These are phyloP conservation scores for Phytophthora multivora DNA, from an alignment of 352 stramenopile genomes.

Conservation along the genomic window DNA sequence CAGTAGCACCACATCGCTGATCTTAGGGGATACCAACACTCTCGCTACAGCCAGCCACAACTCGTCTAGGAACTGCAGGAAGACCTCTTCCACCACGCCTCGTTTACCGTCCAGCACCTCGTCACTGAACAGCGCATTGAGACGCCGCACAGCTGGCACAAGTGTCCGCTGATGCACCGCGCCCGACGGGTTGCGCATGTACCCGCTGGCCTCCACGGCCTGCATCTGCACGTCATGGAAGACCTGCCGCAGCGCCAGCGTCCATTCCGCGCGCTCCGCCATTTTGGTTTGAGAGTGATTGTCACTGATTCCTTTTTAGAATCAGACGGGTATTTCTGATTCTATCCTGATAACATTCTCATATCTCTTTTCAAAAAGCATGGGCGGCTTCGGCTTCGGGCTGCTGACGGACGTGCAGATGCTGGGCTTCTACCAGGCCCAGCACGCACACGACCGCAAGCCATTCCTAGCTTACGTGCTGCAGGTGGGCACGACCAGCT, in stretches of 20 bases:
- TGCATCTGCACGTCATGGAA: slow-evolving; percentile 74
- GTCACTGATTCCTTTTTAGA: background rate
- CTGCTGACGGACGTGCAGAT: slow-evolving; percentile 75
- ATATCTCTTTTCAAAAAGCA: background rate
- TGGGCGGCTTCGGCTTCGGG: slow-evolving; percentile 63
- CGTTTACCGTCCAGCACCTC: slow-evolving; percentile 48
- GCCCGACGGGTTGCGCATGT: slow-evolving; percentile 38
- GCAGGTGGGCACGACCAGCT: slow-evolving; percentile 51
- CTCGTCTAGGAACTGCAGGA: slow-evolving; percentile 66
- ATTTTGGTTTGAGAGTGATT: background rate
- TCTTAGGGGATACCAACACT: slow-evolving; percentile 52
- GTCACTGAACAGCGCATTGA: slow-evolving; percentile 52
- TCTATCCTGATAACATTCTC: too few relatives aligned
- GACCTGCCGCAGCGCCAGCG: slow-evolving; percentile 54
- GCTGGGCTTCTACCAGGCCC: slow-evolving; percentile 81
- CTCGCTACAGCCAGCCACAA: slow-evolving; percentile 58
- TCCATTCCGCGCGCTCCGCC: slow-evolving; percentile 54
- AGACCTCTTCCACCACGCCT: slow-evolving; percentile 56
- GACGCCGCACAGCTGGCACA: slow-evolving; percentile 51
- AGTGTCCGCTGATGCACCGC: slow-evolving; percentile 44
- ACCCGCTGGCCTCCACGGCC: slow-evolving; percentile 54
- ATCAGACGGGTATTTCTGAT: too few relatives aligned
- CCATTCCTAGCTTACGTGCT: slow-evolving; percentile 80
- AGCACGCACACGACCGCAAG: slow-evolving; percentile 48
- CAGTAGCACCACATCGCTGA: slow-evolving; percentile 47